Base-by-base conservation (phyloP, 768 basidiomycete species). In the Mycena vitilis region DNA sequence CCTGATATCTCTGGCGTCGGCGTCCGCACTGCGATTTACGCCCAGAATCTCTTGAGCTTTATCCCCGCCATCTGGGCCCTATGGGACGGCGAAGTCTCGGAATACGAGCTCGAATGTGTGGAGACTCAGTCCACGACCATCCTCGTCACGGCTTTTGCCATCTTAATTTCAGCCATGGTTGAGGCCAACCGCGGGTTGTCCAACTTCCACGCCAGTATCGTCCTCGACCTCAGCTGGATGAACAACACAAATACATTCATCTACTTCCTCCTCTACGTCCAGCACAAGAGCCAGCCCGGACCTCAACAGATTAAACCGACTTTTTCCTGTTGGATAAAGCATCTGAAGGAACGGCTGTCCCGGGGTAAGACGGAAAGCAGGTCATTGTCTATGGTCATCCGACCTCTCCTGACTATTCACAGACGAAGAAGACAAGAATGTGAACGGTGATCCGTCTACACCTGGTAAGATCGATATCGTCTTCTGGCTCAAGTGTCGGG, bases 81-180 rank as follows among this genome's bases (percentile, higher is more conserved):
- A 44, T 68, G 40, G 49, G 68, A 69, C 45, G 37, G 56, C 9
- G 54, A 60, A 30, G 58, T 69, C 3, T 10, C 44, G 16, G 15
- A 8, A 0, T n/a, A 13, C 38, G 67, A 69, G 40, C 44, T 56
- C 44, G 55, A 63, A 0, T 1, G 52, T 15, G 44, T 69, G 4
- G 57, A 52, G 10, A 60, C 22, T 8, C 52, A 54, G n/a, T 56
- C 60, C 36, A 64, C 66, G 13, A 64, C 68, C 7, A 63, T 71
- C 48, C 54, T 71, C 23, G 45, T 71, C 25, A 69, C 70, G 22
- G 69, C 68, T 30, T 62, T 65, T 47, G 71, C 71, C 44, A 58
- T 71, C 25, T 63, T 71, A n/a, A 44, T 71, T 51, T 59, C 71
- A 12, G 61, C 71, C 34, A 38, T 69, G 48, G 47, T 65, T 36